Conservation (phyloP, 495 filamentous ascomycete genomes). For the Penicillium bovifimosum region DNA sequence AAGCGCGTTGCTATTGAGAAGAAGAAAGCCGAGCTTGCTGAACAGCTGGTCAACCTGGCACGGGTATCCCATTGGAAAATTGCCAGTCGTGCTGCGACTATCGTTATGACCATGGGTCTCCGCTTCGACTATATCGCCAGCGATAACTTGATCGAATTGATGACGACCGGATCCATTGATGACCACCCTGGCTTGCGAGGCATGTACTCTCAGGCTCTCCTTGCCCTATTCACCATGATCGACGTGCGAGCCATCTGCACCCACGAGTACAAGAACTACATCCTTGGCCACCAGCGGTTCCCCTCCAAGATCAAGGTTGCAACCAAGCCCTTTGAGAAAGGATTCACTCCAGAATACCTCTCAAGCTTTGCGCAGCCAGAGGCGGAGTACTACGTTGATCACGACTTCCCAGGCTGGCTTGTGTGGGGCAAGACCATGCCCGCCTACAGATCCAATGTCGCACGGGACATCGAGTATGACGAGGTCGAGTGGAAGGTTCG, state of each 20-base stretch:
- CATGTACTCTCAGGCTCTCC: slow-evolving; percentile 74
- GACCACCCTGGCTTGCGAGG: slow-evolving; percentile 79
- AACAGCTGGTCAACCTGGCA: slow-evolving; percentile 73
- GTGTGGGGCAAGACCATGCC: slow-evolving; percentile 85
- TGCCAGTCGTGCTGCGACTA: slow-evolving; percentile 78
- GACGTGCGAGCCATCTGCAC: slow-evolving; percentile 80
- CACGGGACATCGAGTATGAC: slow-evolving; percentile 72
- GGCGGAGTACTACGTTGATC: slow-evolving; percentile 83
- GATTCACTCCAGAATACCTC: slow-evolving; percentile 74
- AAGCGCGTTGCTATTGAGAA: slow-evolving; percentile 71
- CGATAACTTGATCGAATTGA: slow-evolving; percentile 74
- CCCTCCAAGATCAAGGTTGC: slow-evolving; percentile 68
- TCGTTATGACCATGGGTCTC: slow-evolving; percentile 80
- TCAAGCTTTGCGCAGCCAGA: slow-evolving; percentile 72
- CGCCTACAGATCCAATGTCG: slow-evolving; percentile 65
- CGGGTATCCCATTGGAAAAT: slow-evolving; percentile 91
- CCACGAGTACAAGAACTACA: slow-evolving; percentile 80
- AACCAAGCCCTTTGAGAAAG: slow-evolving; percentile 64
- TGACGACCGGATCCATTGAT: slow-evolving; percentile 79
- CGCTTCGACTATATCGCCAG: slow-evolving; percentile 84
- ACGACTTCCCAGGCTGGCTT: slow-evolving; percentile 94
- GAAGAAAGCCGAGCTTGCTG: slow-evolving; percentile 73
- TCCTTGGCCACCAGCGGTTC: slow-evolving; percentile 68
- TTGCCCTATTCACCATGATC: slow-evolving; percentile 72
- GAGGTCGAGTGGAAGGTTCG: slow-evolving; percentile 70